Evolutionary conservation across 192 early-diverging fungal genomes (phyloP).

Genomic region (Backusella liffmaniae): DNA sequence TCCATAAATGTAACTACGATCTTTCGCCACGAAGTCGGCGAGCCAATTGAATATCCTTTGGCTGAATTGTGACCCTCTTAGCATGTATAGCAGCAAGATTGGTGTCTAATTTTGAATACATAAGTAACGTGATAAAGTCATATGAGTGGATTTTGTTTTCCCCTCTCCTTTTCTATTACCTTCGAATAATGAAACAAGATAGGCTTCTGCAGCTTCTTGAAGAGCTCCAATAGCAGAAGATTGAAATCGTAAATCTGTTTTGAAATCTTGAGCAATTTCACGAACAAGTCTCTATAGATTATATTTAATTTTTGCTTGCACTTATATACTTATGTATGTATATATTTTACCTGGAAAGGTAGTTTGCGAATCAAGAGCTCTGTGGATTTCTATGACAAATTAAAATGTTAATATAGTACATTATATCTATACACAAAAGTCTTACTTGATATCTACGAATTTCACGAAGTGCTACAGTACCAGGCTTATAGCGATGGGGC

Average conservation of each 20-base stretch:
- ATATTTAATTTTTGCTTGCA: neutral
- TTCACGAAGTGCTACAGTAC: conserved; percentile 90
- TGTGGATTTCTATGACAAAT: conserved; percentile 71
- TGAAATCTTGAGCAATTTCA: conserved; percentile 99
- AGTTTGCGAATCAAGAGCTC: conserved; percentile 92
- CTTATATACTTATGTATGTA: neutral
- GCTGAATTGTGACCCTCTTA: conserved; percentile 99
- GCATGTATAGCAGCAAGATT: conserved; percentile 97
- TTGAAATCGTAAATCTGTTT: conserved; percentile 99
- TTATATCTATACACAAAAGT: neutral
- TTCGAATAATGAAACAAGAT: conserved; percentile 73
- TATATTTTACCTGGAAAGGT: conserved; percentile 70
- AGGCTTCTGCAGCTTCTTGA: conserved; percentile 97
- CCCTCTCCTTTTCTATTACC: conserved; percentile 1
- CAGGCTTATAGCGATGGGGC: conserved; percentile 83
- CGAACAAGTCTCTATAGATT: conserved; percentile 76
- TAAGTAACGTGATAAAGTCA: neutral
- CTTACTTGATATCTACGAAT: conserved; percentile 84
- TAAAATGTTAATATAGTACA: neutral
- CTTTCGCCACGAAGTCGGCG: conserved; percentile 93
- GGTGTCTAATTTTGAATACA: conserved; percentile 68
- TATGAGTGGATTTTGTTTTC: neutral
- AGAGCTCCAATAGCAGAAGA: conserved; percentile 98
- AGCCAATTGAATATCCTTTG: conserved; percentile 99
- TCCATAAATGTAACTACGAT: conserved; percentile 50